phyloP scores from a whole-genome alignment of 352 stramenopile genomes.

The Plasmopara viticola region DNA sequence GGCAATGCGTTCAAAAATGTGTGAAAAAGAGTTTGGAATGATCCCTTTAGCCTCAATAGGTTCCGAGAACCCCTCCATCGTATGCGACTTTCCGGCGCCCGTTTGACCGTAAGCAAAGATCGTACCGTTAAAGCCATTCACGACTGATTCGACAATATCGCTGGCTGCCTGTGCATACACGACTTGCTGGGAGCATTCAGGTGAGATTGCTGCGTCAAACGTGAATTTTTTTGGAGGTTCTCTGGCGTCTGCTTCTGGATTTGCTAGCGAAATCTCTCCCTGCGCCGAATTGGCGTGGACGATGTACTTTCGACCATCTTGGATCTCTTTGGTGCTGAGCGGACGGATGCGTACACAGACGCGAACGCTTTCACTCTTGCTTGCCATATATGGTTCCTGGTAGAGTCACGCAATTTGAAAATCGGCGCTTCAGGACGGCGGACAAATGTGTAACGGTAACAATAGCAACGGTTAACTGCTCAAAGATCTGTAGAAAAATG shows the following conservation, averaged over 20 bases:
- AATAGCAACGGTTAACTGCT: no score
- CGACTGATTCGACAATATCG: constrained; percentile 32
- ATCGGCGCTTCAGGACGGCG: no score
- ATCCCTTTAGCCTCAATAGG: constrained; percentile 87
- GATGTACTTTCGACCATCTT: constrained; percentile 27
- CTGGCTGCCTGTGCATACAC: no score
- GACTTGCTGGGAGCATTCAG: no score
- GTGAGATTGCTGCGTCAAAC: constrained; percentile 70
- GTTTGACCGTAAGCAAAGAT: constrained; percentile 95
- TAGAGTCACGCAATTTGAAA: no score
- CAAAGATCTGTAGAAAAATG: no score
- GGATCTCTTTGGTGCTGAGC: no score
- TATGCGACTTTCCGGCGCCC: constrained; percentile 82
- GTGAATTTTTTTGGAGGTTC: constrained; percentile 92
- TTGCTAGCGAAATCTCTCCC: constrained; percentile 82
- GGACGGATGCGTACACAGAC: no score
- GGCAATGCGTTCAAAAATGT: constrained; percentile 94
- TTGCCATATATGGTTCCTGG: no score
- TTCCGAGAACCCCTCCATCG: constrained; percentile 88
- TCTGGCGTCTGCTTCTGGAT: constrained; percentile 65
- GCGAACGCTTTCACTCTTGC: no score
- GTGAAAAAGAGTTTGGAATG: constrained; percentile 94
- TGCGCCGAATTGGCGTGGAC: constrained; percentile 72
- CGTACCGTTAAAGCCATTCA: constrained; percentile 95
- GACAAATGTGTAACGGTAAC: no score